Percentiles rank a stretch among this genome's conserved stretches.
phyloP scores from a whole-genome alignment of 495 filamentous ascomycete genomes.

The Hypoxylon fuscum region DNA sequence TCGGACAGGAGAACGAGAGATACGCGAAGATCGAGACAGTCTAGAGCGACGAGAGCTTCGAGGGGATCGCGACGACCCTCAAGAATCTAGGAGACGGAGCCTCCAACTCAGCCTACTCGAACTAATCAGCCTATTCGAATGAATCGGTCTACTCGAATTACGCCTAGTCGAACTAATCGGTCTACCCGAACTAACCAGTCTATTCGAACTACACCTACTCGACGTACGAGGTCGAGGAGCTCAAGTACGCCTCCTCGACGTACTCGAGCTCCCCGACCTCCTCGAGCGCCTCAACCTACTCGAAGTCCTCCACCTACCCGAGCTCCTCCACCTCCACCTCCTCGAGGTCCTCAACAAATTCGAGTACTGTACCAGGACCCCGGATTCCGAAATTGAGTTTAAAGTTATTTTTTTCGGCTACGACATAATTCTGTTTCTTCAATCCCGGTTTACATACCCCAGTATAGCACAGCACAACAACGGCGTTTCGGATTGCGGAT shows the following conservation, averaged over 20 bases:
- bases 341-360: too few relatives aligned
- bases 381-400: slow-evolving; percentile 19
- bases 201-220: too few relatives aligned
- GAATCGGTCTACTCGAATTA: too few relatives aligned
- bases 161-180: too few relatives aligned
- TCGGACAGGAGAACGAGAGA: slow-evolving; percentile 51
- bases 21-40: slow-evolving; percentile 43
- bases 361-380: slow-evolving; percentile 28
- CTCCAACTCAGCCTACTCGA: slow-evolving; percentile 12
- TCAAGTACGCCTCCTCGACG: too few relatives aligned
- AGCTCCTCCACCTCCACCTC: slow-evolving; percentile 21
- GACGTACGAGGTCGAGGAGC: too few relatives aligned
- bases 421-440: slow-evolving; percentile 9
- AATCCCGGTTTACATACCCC: slow-evolving; percentile 25
- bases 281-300: too few relatives aligned
- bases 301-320: too few relatives aligned
- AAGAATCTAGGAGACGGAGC: slow-evolving; percentile 17
- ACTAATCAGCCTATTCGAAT: too few relatives aligned
- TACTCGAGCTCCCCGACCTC: slow-evolving; percentile 18
- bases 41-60: slow-evolving; percentile 37
- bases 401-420: slow-evolving; percentile 11
- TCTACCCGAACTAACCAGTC: too few relatives aligned
- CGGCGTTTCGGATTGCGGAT: slow-evolving; percentile 31
- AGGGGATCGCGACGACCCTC: slow-evolving; percentile 36
- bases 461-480: slow-evolving; percentile 14